Evolutionary conservation across 179 eudicot genomes (phyloP).

Genomic region (Vitellaria paradoxa): DNA sequence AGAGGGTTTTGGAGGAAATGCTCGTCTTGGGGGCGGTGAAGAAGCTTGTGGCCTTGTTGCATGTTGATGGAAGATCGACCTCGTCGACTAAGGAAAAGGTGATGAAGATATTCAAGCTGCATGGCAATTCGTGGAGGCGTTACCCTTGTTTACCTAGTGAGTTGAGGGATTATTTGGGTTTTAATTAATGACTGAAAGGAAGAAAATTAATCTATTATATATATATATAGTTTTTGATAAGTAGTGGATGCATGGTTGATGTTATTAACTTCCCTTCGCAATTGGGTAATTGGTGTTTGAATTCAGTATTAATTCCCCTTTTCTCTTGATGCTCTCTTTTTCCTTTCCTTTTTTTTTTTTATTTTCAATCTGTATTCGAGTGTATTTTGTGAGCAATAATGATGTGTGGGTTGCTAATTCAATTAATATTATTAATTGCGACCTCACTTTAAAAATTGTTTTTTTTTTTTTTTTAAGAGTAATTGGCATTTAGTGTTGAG

Average conservation of each 20-base stretch:
- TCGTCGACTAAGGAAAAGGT: constrained; percentile 64
- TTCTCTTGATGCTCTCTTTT: background rate
- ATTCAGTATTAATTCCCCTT: background rate
- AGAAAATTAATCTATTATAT: background rate
- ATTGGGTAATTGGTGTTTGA: background rate
- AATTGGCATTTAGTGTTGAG: too few species aligned
- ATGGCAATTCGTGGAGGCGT: constrained; percentile 42
- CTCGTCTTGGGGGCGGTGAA: constrained; percentile 68
- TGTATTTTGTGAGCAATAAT: background rate
- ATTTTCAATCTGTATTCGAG: background rate
- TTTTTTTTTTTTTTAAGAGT: too few species aligned
- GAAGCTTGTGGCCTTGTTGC: constrained; percentile 65
- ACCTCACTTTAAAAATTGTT: too few species aligned
- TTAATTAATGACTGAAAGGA: constrained; percentile 20
- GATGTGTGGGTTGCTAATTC: background rate
- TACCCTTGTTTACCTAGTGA: constrained; percentile 43
- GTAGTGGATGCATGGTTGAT: background rate
- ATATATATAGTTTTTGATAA: background rate
- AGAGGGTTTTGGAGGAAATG: constrained; percentile 71
- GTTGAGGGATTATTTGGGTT: constrained; percentile 33
- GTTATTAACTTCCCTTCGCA: background rate
- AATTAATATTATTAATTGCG: too few species aligned
- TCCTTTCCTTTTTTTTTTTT: background rate
- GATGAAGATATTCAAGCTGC: constrained; percentile 55
- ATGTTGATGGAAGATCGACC: constrained; percentile 42